phyloP scores from a whole-genome alignment of 2,329 filamentous ascomycete species.

The Dactylellina leptospora region DNA sequence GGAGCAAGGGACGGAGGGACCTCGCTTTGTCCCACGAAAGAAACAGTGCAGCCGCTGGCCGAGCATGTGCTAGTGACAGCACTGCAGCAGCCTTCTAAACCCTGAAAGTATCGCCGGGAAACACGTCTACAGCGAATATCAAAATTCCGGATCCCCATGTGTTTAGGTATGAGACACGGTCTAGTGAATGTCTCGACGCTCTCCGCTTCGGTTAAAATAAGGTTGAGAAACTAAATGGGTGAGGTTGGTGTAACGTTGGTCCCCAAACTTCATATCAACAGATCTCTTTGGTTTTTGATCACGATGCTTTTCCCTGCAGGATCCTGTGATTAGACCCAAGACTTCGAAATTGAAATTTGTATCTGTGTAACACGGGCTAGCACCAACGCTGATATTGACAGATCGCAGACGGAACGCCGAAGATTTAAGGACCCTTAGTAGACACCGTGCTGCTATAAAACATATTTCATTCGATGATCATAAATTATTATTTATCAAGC shows the following conservation, averaged over 20 bases:
- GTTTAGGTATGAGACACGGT: constrained; percentile 36
- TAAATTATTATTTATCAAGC: too few relatives aligned
- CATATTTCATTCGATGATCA: too few relatives aligned
- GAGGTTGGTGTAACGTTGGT: constrained; percentile 41
- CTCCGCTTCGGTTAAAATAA: constrained; percentile 52
- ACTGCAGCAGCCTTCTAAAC: background rate
- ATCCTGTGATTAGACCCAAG: too few relatives aligned
- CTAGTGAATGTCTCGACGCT: constrained; percentile 18
- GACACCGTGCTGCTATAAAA: too few relatives aligned
- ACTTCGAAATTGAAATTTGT: too few relatives aligned
- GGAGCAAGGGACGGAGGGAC: background rate
- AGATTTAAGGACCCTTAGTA: background rate
- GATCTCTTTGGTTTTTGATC: too few relatives aligned
- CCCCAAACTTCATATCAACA: background rate
- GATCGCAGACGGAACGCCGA: background rate
- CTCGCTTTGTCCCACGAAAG: constrained; percentile 26
- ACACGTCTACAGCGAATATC: background rate
- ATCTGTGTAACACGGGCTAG: constrained; percentile 17
- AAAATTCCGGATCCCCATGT: constrained; percentile 2
- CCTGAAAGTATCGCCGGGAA: background rate
- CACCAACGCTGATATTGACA: background rate
- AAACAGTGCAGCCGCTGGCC: constrained; percentile 25
- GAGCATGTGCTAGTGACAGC: background rate
- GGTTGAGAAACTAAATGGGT: constrained; percentile 32
- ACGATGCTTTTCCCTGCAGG: too few relatives aligned